These are phyloP conservation scores for Boletus rufocinnamomeus DNA, from an alignment of 768 basidiomycete genomes.

Conservation along the genomic window DNA sequence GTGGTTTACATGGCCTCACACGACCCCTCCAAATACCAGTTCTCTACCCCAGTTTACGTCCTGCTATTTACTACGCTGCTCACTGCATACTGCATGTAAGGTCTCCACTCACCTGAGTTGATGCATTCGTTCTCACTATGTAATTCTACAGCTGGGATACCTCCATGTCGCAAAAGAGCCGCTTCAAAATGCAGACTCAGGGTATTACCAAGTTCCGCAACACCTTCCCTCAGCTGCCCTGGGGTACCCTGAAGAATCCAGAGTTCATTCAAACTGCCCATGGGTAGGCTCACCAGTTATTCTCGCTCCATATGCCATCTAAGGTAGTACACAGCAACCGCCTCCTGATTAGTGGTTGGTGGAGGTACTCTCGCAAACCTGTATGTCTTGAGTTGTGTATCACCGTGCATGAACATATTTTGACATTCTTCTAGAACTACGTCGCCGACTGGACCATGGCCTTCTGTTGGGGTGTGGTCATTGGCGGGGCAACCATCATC, in stretches of 20 bases:
- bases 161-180: constrained; percentile 94
- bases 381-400: constrained; percentile 43
- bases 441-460: constrained; percentile 90
- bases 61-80: constrained; percentile 74
- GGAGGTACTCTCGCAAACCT: constrained; percentile 92
- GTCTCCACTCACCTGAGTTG: neutral
- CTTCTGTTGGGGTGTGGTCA: constrained; percentile 80
- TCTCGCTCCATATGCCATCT: constrained; percentile 4
- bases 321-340: constrained; percentile 62
- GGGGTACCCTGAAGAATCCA: constrained; percentile 81
- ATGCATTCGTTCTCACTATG: constrained; percentile 1
- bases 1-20: constrained; percentile 98
- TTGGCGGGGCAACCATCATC: constrained; percentile 76
- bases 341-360: constrained; percentile 90
- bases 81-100: constrained; percentile 84
- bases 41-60: constrained; percentile 75
- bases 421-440: constrained; percentile 64
- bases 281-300: constrained; percentile 52
- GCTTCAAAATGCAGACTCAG: constrained; percentile 96
- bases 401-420: neutral
- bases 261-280: constrained; percentile 91
- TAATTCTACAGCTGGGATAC: constrained; percentile 76
- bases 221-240: constrained; percentile 92
- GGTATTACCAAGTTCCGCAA: constrained; percentile 83
- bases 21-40: constrained; percentile 83